Base-by-base conservation (phyloP, 306 rosid genomes). In the Arachis hypogaea region DNA sequence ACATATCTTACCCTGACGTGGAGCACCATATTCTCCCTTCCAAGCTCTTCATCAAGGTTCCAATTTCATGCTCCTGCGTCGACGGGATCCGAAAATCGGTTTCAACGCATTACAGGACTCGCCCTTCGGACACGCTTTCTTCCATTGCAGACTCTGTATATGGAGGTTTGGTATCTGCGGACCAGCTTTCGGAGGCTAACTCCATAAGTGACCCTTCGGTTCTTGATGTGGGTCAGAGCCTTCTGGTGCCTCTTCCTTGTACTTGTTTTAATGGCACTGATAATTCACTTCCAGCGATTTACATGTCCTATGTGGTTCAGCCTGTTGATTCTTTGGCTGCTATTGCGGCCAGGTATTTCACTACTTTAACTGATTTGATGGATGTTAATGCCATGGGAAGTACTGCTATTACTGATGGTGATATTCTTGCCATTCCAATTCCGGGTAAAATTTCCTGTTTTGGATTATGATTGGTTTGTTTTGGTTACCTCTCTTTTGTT, bases 181-280 rank as follows among this genome's bases (percentile, higher is more conserved):
- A 90, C 66, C 99, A 95, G 87, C 84, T 95, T 9, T 64, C 82
- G 14, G 99, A 95, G 78, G 99, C 99, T 5, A 95, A 95, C 60
- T 85, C 96, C 16, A 85, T 95, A 7, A 8, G 76, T 1, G 98
- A 94, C 71, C 95, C 97, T 33, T 64, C 91, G 0, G 92, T 87
- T 7, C 87, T 95, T 9, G 99, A 95, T 7, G 93, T 92, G 41
- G 99, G 98, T 2, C 96, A 88, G 82, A 83, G 10, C 63, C 96
- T 95, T 45, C 82, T 82, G 29, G 98, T 95, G 78, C 98, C 99
- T 4, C 85, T 95, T 52, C 99, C 98, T 45, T 95, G 99, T 55
- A 95, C 99, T 69, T 95, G 99, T 74, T 95, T 92, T 71, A 95
- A 95, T 65, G 99, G 99, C 52, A 85, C 99, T 0, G 99, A 95